phyloP scores from a whole-genome alignment of 495 filamentous ascomycete species.

The Xylaria bambusicola region DNA sequence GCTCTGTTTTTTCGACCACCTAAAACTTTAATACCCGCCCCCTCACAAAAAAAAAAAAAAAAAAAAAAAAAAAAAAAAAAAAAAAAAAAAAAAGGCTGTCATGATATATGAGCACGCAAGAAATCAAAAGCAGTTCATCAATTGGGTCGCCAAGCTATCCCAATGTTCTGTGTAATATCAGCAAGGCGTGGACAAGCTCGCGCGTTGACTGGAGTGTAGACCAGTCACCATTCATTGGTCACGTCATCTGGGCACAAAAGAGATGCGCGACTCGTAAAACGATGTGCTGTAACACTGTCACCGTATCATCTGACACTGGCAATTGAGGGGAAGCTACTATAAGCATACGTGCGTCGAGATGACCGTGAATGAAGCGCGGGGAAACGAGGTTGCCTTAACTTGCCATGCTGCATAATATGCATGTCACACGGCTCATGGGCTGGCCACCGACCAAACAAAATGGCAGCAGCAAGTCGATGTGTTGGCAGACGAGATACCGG shows the following conservation, averaged over 20 bases:
- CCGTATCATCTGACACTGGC: constrained; percentile 1
- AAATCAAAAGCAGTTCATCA: too few species aligned
- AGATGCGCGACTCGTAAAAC: neutral
- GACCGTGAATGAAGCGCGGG: neutral
- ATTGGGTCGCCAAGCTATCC: too few species aligned
- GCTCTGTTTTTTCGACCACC: too few species aligned
- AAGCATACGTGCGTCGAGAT: neutral
- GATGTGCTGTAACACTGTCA: neutral
- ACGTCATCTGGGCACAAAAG: neutral
- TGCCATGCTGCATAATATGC: constrained; percentile 9
- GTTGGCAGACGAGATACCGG: constrained; percentile 9
- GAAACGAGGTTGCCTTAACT: neutral
- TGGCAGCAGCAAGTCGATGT: constrained; percentile 11
- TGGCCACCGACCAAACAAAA: constrained; percentile 1
- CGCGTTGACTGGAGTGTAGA: too few species aligned
- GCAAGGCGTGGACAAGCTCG: neutral
- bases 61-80: too few species aligned
- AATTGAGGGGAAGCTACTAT: constrained; percentile 14
- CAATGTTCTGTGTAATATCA: neutral
- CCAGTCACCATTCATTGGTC: too few species aligned
- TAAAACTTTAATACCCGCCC: neutral
- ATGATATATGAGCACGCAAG: too few species aligned
- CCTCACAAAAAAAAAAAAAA: neutral
- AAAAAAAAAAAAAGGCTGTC: constrained; percentile 9
- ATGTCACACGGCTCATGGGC: constrained; percentile 11